Percentiles rank a stretch among this genome's conserved stretches.
phyloP scores from a whole-genome alignment of 257 asterid species.

The Lycium barbarum region DNA sequence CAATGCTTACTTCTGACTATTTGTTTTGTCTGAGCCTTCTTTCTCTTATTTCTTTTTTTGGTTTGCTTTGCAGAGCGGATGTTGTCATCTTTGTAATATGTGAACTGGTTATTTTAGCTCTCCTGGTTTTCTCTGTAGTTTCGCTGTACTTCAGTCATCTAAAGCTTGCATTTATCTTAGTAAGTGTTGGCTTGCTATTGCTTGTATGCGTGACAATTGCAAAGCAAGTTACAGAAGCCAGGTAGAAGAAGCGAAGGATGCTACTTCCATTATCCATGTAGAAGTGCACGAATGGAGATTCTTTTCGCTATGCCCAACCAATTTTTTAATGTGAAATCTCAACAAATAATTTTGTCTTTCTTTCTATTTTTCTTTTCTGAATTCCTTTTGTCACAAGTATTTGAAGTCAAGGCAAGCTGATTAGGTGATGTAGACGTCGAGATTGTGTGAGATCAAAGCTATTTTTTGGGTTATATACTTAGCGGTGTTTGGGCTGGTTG shows the following conservation, averaged over 20 bases:
- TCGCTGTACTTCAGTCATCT: conserved; percentile 80
- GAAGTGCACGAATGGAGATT: conserved; percentile 15
- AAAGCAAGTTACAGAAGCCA: conserved; percentile 73
- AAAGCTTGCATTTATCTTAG: conserved; percentile 65
- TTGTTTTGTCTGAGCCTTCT: neutral
- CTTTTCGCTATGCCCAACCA: conserved; percentile 30
- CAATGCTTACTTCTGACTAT: neutral
- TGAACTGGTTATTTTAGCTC: conserved; percentile 85
- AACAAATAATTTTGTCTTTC: conserved; percentile 27
- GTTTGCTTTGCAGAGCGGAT: conserved; percentile 68
- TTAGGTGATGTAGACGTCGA: conserved; percentile 32
- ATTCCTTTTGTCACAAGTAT: conserved; percentile 39
- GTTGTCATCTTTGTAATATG: conserved; percentile 79
- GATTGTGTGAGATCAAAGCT: neutral
- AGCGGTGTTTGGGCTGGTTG: conserved; percentile 22
- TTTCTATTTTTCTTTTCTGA: neutral
- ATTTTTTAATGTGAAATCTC: conserved; percentile 40
- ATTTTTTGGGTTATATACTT: neutral
- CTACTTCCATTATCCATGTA: conserved; percentile 96
- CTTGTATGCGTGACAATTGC: conserved; percentile 75
- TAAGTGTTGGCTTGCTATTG: conserved; percentile 58
- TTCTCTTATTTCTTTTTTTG: neutral
- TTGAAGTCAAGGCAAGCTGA: conserved; percentile 36
- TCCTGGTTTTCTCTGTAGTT: conserved; percentile 79
- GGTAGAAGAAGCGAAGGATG: conserved; percentile 93